Evolutionary conservation across 2,329 filamentous ascomycete species (phyloP).

Genomic region (Corinectria fuckeliana): DNA sequence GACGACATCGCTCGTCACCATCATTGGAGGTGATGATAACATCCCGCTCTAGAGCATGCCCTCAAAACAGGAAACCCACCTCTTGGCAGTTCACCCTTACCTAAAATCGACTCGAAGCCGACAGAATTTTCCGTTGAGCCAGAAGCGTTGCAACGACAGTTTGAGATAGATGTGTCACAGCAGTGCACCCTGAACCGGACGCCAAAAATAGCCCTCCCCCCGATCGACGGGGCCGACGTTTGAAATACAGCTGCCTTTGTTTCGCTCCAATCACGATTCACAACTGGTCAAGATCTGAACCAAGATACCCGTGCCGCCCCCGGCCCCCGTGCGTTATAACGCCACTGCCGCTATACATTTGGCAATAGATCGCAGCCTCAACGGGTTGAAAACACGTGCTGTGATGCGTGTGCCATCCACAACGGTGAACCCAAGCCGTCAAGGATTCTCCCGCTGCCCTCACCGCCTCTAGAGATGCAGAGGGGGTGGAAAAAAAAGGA

Average conservation of each 20-base stretch:
- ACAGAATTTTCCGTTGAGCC: slow-evolving; percentile 13
- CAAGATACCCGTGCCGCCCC: neutral
- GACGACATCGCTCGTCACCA: no score
- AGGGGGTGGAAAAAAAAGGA: no score
- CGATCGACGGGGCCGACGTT: neutral
- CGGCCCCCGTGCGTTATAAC: slow-evolving; percentile 4
- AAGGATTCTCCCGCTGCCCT: neutral
- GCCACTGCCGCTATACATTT: neutral
- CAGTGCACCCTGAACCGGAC: neutral
- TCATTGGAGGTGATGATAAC: no score
- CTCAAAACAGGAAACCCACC: slow-evolving; percentile 1
- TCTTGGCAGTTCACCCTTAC: slow-evolving; percentile 1
- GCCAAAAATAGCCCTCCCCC: slow-evolving; percentile 13
- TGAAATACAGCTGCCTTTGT: slow-evolving; percentile 10
- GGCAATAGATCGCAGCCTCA: neutral
- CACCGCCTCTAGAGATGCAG: neutral
- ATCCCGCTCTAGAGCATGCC: no score
- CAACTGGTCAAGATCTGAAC: neutral
- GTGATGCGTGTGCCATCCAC: slow-evolving; percentile 7
- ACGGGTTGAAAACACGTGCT: neutral
- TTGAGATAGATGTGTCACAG: slow-evolving; percentile 17
- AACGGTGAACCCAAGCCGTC: neutral
- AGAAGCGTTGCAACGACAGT: slow-evolving; percentile 2
- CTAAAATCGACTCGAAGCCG: slow-evolving; percentile 4
- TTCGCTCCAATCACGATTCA: slow-evolving; percentile 3